Conservation (phyloP, 306 rosid genomes). For the Quercus dentata region DNA sequence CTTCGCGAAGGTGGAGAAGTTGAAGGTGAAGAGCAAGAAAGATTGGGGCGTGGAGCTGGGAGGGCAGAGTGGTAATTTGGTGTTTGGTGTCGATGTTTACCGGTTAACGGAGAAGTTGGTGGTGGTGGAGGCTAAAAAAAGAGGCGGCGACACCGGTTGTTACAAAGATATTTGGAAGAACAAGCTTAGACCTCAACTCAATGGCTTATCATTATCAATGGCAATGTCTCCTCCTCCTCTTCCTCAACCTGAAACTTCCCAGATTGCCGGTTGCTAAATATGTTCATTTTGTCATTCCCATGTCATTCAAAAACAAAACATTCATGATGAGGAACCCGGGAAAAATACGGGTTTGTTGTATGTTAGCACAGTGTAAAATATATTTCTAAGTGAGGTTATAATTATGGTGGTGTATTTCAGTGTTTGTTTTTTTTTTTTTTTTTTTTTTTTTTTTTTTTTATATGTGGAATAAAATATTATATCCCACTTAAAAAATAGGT, state of each 20-base stretch:
- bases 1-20: constrained; percentile 35
- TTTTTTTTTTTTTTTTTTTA: not conserved
- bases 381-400: not conserved
- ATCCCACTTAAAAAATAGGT: not conserved
- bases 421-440: not conserved
- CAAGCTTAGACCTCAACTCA: constrained; percentile 32
- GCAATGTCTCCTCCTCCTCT: too few species aligned
- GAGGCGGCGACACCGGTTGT: constrained; percentile 23
- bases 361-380: too few species aligned
- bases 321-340: too few species aligned
- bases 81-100: constrained; percentile 35
- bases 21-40: constrained; percentile 42
- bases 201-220: constrained; percentile 3
- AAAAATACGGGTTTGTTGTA: too few species aligned
- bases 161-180: constrained; percentile 41
- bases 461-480: not conserved
- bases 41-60: constrained; percentile 49
- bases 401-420: not conserved
- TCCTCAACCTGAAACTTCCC: not conserved
- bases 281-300: not conserved
- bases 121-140: constrained; percentile 57
- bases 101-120: constrained; percentile 44
- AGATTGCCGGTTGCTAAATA: constrained; percentile 4
- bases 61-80: constrained; percentile 32
- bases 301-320: not conserved